These are phyloP conservation scores for Chlorophyllum brunneum DNA, from an alignment of 768 basidiomycete species.

Conservation along the genomic window DNA sequence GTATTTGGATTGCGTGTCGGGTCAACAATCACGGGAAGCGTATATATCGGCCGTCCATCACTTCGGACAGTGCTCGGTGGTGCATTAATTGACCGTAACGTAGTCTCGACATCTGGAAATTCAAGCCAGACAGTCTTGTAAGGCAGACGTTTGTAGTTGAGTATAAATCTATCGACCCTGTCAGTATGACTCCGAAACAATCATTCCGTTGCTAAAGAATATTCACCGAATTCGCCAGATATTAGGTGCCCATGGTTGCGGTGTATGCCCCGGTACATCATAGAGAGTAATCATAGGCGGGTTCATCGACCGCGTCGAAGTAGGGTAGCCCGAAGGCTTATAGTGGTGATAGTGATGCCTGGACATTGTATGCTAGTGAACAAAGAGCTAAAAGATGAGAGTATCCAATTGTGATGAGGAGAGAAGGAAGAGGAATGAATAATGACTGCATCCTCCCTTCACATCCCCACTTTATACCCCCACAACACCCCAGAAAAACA, in stretches of 20 bases:
- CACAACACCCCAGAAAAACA: background rate
- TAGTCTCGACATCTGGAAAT: slow-evolving; percentile 62
- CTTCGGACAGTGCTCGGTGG: slow-evolving; percentile 48
- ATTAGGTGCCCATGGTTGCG: slow-evolving; percentile 75
- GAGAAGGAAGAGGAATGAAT: background rate
- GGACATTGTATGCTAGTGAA: slow-evolving; percentile 7
- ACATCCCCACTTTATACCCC: slow-evolving; percentile 1
- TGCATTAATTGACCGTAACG: slow-evolving; percentile 54
- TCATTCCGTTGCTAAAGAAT: background rate
- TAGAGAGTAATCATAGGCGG: slow-evolving; percentile 59
- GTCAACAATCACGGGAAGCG: slow-evolving; percentile 68
- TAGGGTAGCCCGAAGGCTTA: background rate
- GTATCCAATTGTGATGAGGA: no score
- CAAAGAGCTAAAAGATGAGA: no score
- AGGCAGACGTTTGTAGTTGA: slow-evolving; percentile 73
- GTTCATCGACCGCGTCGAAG: background rate
- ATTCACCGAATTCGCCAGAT: slow-evolving; percentile 67
- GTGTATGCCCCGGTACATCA: slow-evolving; percentile 55
- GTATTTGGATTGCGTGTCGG: slow-evolving; percentile 39
- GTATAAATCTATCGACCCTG: slow-evolving; percentile 46
- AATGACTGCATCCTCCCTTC: background rate
- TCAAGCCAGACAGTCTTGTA: slow-evolving; percentile 72
- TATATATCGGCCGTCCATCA: slow-evolving; percentile 61
- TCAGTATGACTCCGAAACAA: slow-evolving; percentile 3
- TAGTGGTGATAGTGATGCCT: slow-evolving; percentile 8